These are phyloP conservation scores for Claviceps digitariae DNA, from an alignment of 2,329 filamentous ascomycete species.

Conservation along the genomic window DNA sequence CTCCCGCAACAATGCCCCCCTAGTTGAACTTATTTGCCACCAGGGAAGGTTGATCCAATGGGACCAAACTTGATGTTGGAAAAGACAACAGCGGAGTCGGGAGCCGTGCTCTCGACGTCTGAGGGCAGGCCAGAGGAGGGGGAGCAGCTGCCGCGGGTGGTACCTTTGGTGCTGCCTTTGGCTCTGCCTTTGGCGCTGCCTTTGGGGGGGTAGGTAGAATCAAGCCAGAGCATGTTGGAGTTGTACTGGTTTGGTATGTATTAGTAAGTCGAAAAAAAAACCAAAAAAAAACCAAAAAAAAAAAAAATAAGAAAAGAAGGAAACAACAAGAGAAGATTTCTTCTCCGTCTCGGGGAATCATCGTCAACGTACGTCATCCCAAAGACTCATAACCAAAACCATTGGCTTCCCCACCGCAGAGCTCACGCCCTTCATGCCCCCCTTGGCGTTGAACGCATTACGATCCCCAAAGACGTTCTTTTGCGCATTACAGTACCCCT, in stretches of 20 bases:
- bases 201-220: neutral
- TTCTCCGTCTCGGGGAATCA: too few relatives aligned
- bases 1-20: too few relatives aligned
- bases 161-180: neutral
- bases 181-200: too few relatives aligned
- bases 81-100: constrained; percentile 39
- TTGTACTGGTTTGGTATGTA: constrained; percentile 27
- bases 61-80: constrained; percentile 46
- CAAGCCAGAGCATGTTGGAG: constrained; percentile 40
- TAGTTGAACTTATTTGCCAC: too few relatives aligned
- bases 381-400: constrained; percentile 38
- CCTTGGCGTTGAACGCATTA: constrained; percentile 38
- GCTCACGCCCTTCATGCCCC: constrained; percentile 45
- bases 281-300: neutral
- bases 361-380: constrained; percentile 46
- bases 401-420: constrained; percentile 26
- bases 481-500: constrained; percentile 43
- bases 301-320: too few relatives aligned
- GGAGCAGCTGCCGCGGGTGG: constrained; percentile 11
- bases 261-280: neutral
- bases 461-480: constrained; percentile 43
- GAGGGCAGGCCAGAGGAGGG: constrained; percentile 12
- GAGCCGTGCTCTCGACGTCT: constrained; percentile 30
- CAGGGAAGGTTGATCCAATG: constrained; percentile 37
- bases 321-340: neutral